These are phyloP conservation scores for Bodo saltans DNA, from an alignment of 78 protist genomes.

Conservation along the genomic window DNA sequence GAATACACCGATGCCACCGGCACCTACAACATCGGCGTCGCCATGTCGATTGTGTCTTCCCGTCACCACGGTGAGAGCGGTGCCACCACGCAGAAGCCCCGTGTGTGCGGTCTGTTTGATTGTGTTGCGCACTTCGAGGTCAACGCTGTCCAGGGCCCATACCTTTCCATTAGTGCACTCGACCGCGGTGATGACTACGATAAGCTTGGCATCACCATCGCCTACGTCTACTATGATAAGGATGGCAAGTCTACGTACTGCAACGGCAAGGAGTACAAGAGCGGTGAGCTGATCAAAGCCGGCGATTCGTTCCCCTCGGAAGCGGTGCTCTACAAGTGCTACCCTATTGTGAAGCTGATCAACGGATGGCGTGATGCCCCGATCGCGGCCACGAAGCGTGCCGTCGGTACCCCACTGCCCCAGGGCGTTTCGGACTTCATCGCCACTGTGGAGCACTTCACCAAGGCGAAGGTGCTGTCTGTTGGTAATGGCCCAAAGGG, in stretches of 20 bases:
- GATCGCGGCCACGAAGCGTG: slow-evolving; percentile 10
- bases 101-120: slow-evolving; percentile 35
- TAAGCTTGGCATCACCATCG: slow-evolving; percentile 13
- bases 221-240: slow-evolving; percentile 29
- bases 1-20: background rate
- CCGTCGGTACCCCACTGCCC: slow-evolving; percentile 6
- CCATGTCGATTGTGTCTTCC: slow-evolving; percentile 12
- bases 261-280: slow-evolving; percentile 21
- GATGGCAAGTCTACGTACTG: background rate
- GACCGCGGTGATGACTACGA: slow-evolving; percentile 43
- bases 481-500: slow-evolving; percentile 40
- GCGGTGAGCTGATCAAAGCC: slow-evolving; percentile 3
- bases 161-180: slow-evolving; percentile 25
- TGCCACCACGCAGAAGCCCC: slow-evolving; percentile 30
- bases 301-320: slow-evolving; percentile 34
- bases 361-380: slow-evolving; percentile 32
- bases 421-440: background rate
- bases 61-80: slow-evolving; percentile 30
- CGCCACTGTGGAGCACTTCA: slow-evolving; percentile 40
- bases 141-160: slow-evolving; percentile 32
- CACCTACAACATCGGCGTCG: slow-evolving; percentile 22
- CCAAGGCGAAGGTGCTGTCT: slow-evolving; percentile 17
- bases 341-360: slow-evolving; percentile 19
- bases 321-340: slow-evolving; percentile 1
- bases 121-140: slow-evolving; percentile 29